phyloP scores from a whole-genome alignment of 2,329 filamentous ascomycete species.

The Fusarium sp. region DNA sequence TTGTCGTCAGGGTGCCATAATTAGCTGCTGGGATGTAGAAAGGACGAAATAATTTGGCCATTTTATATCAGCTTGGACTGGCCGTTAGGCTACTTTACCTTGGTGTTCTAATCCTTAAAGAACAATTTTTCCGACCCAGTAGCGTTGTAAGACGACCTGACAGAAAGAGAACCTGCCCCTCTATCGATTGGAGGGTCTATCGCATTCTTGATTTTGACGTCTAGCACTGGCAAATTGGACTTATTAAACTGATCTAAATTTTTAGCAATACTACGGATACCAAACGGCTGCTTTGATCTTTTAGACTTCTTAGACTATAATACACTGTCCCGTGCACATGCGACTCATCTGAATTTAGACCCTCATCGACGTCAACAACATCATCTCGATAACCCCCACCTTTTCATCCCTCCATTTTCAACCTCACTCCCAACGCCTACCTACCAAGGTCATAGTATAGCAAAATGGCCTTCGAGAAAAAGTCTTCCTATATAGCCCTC shows the following conservation, averaged over 20 bases:
- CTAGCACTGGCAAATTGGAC: neutral
- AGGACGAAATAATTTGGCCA: neutral
- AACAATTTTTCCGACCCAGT: neutral
- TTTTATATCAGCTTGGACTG: neutral
- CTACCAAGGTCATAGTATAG: neutral
- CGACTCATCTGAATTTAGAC: neutral
- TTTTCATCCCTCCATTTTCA: constrained; percentile 22
- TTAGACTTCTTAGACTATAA: neutral
- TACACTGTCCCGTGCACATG: neutral
- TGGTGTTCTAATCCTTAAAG: neutral
- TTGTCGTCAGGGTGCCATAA: neutral
- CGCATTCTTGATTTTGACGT: constrained; percentile 1
- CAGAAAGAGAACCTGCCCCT: constrained; percentile 24
- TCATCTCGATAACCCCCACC: constrained; percentile 25
- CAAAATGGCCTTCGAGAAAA: constrained; percentile 46
- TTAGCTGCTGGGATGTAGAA: neutral
- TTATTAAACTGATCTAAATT: neutral
- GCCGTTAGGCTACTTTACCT: neutral
- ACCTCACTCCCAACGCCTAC: neutral
- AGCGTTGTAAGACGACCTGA: neutral
- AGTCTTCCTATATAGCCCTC: constrained; percentile 63
- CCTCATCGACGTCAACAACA: constrained; percentile 9
- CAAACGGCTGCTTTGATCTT: neutral
- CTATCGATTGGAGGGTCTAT: constrained; percentile 28
- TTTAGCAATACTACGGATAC: neutral